A percentile compares a stretch with the other conserved stretches of the same genome.
Evolutionary conservation across 305 asterid species (phyloP).

Genomic region (Fraxinus baroniana): DNA sequence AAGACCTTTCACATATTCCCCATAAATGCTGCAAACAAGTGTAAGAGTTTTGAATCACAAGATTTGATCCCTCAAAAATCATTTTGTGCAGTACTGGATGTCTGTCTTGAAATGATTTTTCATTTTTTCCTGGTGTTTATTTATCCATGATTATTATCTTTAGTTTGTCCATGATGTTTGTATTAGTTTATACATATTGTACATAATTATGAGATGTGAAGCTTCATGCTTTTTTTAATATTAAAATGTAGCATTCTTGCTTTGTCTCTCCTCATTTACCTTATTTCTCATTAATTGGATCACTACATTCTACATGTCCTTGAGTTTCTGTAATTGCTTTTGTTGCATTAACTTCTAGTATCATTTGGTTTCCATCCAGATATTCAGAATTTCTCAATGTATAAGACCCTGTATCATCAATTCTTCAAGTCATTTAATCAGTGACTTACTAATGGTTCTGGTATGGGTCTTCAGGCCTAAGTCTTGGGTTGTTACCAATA

Average conservation of each 20-base stretch:
- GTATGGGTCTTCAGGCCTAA: neutral
- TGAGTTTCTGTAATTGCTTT: constrained; percentile 15
- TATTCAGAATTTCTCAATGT: neutral
- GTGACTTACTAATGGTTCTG: neutral
- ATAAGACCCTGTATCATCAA: neutral
- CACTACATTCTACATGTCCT: constrained; percentile 1
- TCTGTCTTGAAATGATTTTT: constrained; percentile 4
- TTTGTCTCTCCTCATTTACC: neutral
- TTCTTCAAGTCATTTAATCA: neutral
- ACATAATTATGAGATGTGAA: neutral
- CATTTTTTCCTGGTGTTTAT: neutral
- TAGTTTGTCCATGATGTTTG: constrained; percentile 4
- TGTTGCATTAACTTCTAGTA: neutral
- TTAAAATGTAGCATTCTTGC: neutral
- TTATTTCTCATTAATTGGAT: constrained; percentile 8
- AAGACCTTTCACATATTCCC: neutral
- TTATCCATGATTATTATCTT: constrained; percentile 4
- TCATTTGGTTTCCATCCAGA: neutral
- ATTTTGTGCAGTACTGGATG: neutral
- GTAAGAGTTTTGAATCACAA: neutral
- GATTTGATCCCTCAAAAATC: neutral
- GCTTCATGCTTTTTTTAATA: neutral
- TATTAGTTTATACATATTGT: constrained; percentile 5
- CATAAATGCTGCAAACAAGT: constrained; percentile 4
- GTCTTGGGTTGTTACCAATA: neutral